Conservation (phyloP, 306 rosid species). For the Cicer bijugum region DNA sequence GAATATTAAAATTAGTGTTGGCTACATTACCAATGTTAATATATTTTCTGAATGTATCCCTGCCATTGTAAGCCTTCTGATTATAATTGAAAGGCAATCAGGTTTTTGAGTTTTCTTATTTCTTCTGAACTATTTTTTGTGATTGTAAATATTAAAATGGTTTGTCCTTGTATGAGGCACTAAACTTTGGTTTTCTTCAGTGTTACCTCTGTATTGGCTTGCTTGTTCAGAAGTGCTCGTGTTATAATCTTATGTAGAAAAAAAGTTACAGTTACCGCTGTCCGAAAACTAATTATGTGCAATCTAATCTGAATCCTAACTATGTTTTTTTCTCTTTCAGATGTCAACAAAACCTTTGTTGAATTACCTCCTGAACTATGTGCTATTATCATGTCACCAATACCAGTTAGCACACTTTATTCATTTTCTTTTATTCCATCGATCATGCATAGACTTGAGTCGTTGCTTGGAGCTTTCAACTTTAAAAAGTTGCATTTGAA, state of each 20-base stretch:
- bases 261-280: conserved; percentile 3
- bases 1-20: conserved; percentile 17
- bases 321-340: conserved; percentile 49
- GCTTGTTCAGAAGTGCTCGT: not conserved
- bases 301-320: conserved; percentile 33
- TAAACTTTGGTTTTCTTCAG: not conserved
- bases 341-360: conserved; percentile 51
- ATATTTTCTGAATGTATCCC: conserved; percentile 15
- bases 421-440: conserved; percentile 77
- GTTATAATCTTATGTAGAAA: not conserved
- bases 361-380: conserved; percentile 91
- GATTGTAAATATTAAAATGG: not conserved
- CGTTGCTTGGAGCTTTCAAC: conserved; percentile 66
- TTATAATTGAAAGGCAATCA: conserved; percentile 18
- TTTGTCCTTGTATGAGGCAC: not conserved
- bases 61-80: not conserved
- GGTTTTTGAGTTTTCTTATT: conserved; percentile 1
- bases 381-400: conserved; percentile 68
- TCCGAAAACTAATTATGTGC: conserved; percentile 15
- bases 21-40: conserved; percentile 14
- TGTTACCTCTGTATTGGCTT: conserved; percentile 21
- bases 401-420: conserved; percentile 55
- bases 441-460: conserved; percentile 78
- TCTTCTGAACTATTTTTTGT: conserved; percentile 1
- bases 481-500: conserved; percentile 64